Base-by-base conservation (phyloP, 1,139 yeast genomes). In the Magnusiomyces ingens region DNA sequence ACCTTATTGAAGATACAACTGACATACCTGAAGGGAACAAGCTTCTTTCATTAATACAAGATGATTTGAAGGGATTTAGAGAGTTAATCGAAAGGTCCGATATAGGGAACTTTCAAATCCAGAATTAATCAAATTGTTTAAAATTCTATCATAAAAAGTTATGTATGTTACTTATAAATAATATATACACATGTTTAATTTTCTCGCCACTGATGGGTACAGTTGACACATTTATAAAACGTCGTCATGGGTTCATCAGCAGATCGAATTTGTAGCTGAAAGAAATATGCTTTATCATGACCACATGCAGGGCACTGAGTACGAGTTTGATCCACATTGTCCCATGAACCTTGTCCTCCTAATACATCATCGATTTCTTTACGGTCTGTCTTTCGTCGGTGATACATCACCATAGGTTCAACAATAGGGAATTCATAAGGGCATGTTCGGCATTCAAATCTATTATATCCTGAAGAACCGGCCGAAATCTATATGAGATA, bases 301-400 rank as follows among this genome's bases (percentile, higher is more conserved):
- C 90, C 95, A 74, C 99, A 93, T 46, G 80, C 76, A 2, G 97
- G 96, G 74, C 99, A 93, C 67, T 93, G 96, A 0, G 93, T 67
- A 5, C 65, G 58, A 0, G 77, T 74, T 57, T 74, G 76, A 67
- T 94, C 99, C 35, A 94, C 99, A 66, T 93, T 91, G 68, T 93
- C 99, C 99, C 99, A 93, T 2, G 98, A 95, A 29, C 96, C 98
- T 60, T 84, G 94, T 44, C 96, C 96, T 56, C 99, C 99, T 29
- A 93, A 77, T 11, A 93, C 96, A 72, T 93, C 99, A 69, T 93
- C 99, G 2, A 93, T 94, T 62, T 89, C 87, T 66, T 93, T 93
- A 67, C 96, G 77, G 41, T 87, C 85, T 65, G 93, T 77, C 57
- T 78, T 78, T 67, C 86, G 89, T 56, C 97, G 77, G 67, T 91